phyloP scores from a whole-genome alignment of 2,329 filamentous ascomycete species.

The Phaeomoniella chlamydospora region DNA sequence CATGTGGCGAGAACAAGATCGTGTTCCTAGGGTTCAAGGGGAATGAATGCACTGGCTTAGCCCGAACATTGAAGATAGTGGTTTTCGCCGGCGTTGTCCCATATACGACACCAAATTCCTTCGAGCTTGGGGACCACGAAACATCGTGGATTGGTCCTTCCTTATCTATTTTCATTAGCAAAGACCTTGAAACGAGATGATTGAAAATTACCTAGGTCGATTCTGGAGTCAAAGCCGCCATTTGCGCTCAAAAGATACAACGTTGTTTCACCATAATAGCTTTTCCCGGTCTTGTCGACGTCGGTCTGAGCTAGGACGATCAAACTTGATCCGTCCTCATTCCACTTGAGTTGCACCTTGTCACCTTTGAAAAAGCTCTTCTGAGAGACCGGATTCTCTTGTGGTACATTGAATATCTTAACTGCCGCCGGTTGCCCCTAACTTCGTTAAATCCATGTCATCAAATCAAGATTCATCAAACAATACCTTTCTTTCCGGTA shows the following conservation, averaged over 20 bases:
- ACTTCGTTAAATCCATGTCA: slow-evolving; percentile 2
- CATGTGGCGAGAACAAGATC: slow-evolving; percentile 84
- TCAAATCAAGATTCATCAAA: slow-evolving; percentile 7
- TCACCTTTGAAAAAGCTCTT: slow-evolving; percentile 99
- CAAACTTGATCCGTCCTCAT: slow-evolving; percentile 74
- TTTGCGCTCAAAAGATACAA: slow-evolving; percentile 89
- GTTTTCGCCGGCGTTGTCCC: slow-evolving; percentile 99
- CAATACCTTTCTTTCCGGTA: slow-evolving; percentile 82
- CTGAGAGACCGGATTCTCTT: slow-evolving; percentile 67
- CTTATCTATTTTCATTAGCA: slow-evolving; percentile 49
- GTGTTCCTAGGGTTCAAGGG: slow-evolving; percentile 83
- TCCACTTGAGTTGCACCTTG: slow-evolving; percentile 98
- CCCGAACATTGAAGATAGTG: slow-evolving; percentile 89
- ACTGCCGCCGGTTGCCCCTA: slow-evolving; percentile 90
- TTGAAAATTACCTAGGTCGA: slow-evolving; percentile 48
- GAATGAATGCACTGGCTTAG: slow-evolving; percentile 70
- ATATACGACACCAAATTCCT: slow-evolving; percentile 95
- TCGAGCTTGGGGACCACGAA: slow-evolving; percentile 94
- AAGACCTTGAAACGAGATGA: neutral
- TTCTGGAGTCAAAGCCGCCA: slow-evolving; percentile 81
- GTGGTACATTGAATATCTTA: slow-evolving; percentile 85
- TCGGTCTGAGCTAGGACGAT: slow-evolving; percentile 95
- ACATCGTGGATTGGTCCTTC: slow-evolving; percentile 97
- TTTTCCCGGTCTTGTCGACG: slow-evolving; percentile 96
- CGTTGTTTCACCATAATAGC: slow-evolving; percentile 97